Conservation (phyloP, 164 flowering plant genomes). For the Macadamia integrifolia region DNA sequence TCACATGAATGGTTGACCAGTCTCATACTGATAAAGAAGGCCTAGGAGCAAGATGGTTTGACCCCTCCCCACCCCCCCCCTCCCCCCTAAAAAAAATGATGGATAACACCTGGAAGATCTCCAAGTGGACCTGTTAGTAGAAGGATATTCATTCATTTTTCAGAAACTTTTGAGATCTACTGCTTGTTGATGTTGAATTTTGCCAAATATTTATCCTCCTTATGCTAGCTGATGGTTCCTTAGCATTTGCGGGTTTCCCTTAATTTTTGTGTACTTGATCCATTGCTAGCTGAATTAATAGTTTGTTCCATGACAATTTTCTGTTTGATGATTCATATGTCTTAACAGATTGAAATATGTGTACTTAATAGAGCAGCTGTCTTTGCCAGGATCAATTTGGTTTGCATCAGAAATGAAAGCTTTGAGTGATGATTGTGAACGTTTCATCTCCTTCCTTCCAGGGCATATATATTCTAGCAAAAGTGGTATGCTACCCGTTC, state of each 20-base stretch:
- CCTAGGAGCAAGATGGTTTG: too few species aligned
- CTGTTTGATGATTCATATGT: not conserved
- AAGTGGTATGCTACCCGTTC: conserved; percentile 40
- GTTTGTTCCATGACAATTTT: not conserved
- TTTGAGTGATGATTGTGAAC: conserved; percentile 93
- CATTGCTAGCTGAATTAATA: not conserved
- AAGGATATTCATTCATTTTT: too few species aligned
- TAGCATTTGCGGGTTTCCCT: not conserved
- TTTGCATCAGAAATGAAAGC: conserved; percentile 99
- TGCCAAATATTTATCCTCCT: too few species aligned
- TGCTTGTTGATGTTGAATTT: too few species aligned
- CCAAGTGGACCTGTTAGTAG: too few species aligned
- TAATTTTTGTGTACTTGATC: not conserved
- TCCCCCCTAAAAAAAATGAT: too few species aligned
- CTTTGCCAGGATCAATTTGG: conserved; percentile 76
- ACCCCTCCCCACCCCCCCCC: too few species aligned
- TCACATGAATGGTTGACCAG: too few species aligned
- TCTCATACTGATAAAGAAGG: too few species aligned
- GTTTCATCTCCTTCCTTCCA: conserved; percentile 73
- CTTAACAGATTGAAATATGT: not conserved
- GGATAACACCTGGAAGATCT: too few species aligned
- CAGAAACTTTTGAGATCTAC: too few species aligned
- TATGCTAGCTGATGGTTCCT: not conserved
- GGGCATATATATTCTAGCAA: conserved; percentile 97
- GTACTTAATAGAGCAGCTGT: conserved; percentile 4